Evolutionary conservation across 441 rosid genomes (phyloP).

Genomic region (Bocquillonia castaneifolia): DNA sequence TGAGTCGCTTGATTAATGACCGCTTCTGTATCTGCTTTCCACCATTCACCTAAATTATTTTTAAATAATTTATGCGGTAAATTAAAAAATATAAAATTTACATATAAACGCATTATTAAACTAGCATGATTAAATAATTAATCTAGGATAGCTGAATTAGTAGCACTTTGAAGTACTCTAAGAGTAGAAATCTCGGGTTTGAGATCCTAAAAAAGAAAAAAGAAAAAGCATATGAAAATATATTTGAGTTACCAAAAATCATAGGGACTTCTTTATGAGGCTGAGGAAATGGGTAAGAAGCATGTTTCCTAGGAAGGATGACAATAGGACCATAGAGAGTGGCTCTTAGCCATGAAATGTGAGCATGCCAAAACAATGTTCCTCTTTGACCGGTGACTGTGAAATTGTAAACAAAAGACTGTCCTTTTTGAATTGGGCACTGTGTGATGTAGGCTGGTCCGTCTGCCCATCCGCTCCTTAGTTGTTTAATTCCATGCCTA

Average conservation of each 20-base stretch:
- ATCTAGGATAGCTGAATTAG: no score
- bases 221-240: no score
- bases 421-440: constrained; percentile 61
- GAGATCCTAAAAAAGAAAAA: neutral
- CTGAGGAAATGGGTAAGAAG: constrained; percentile 49
- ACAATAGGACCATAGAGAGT: constrained; percentile 59
- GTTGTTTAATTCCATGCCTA: constrained; percentile 63
- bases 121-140: no score
- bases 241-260: constrained; percentile 56
- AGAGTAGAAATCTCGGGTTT: no score
- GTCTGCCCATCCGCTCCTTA: constrained; percentile 63
- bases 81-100: neutral
- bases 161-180: no score
- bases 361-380: constrained; percentile 69
- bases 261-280: constrained; percentile 59
- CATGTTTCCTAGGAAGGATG: constrained; percentile 47
- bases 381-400: constrained; percentile 62
- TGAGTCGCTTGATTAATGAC: constrained; percentile 48
- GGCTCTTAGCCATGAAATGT: constrained; percentile 56
- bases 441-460: constrained; percentile 64
- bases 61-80: neutral
- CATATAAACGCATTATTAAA: no score
- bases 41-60: constrained; percentile 61
- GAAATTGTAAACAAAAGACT: constrained; percentile 55
- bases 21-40: constrained; percentile 58